phyloP scores from a whole-genome alignment of 2,329 filamentous ascomycete species.

The Aspergillus oerlinghausenensis region DNA sequence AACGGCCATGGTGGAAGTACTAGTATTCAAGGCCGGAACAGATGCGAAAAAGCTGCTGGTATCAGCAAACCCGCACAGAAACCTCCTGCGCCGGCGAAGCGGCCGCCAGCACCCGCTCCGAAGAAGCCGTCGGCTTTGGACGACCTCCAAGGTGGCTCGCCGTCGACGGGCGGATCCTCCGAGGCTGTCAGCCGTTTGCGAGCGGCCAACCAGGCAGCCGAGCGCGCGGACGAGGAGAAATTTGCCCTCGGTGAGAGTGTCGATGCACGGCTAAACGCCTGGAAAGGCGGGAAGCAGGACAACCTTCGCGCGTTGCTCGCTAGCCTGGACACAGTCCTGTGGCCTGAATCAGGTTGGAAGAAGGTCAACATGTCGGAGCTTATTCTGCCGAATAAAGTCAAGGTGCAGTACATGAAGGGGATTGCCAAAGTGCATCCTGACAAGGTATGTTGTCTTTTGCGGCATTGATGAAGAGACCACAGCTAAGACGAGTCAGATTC shows the following conservation, averaged over 20 bases:
- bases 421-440: conserved; percentile 98
- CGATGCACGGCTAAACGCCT: conserved; percentile 70
- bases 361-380: conserved; percentile 92
- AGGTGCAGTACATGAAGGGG: conserved; percentile 98
- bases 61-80: conserved; percentile 52
- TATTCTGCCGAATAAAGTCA: conserved; percentile 89
- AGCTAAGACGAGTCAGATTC: conserved; percentile 45
- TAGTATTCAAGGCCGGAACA: conserved; percentile 77
- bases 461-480: neutral
- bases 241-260: conserved; percentile 83
- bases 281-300: conserved; percentile 88
- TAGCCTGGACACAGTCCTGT: conserved; percentile 82
- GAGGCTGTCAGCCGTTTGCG: conserved; percentile 80
- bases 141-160: conserved; percentile 32
- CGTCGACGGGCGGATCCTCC: conserved; percentile 48
- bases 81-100: conserved; percentile 43
- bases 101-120: conserved; percentile 43
- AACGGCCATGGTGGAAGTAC: conserved; percentile 78
- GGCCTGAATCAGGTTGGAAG: conserved; percentile 92
- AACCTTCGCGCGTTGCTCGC: conserved; percentile 84
- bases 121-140: conserved; percentile 30
- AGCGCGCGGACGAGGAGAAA: conserved; percentile 85
- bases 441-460: conserved; percentile 63
- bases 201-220: conserved; percentile 78
- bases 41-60: conserved; percentile 83